Percentiles rank a stretch among this genome's conserved stretches.
Conservation (phyloP, 2,329 filamentous ascomycete species). For the Fusarium redolens region DNA sequence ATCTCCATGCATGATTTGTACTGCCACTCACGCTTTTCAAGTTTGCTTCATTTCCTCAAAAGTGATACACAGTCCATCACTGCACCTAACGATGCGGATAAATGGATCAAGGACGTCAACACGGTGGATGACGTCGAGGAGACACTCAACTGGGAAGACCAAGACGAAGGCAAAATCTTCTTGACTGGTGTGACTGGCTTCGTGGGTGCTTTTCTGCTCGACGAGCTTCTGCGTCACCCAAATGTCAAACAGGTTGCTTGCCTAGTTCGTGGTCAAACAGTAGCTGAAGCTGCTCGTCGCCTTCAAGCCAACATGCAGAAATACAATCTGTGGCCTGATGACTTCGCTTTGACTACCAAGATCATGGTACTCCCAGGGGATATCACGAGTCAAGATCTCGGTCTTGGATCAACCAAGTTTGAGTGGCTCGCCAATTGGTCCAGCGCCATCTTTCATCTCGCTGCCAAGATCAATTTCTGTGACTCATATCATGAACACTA, state of each 20-base stretch:
- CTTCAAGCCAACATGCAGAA: slow-evolving; percentile 3
- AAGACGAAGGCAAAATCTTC: not conserved
- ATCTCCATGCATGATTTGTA: slow-evolving; percentile 8
- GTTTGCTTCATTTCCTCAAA: not conserved
- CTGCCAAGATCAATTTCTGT: slow-evolving; percentile 6
- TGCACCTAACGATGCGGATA: not conserved
- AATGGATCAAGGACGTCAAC: not conserved
- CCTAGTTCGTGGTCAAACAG: not conserved
- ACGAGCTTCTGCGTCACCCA: not conserved
- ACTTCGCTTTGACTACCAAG: not conserved
- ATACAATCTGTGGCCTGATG: slow-evolving; percentile 1
- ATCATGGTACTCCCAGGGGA: not conserved
- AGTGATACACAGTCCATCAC: not conserved
- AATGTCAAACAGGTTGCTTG: not conserved
- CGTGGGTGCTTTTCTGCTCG: not conserved
- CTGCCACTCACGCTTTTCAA: not conserved
- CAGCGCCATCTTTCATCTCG: slow-evolving; percentile 1
- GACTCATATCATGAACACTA: slow-evolving; percentile 9
- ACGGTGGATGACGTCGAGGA: not conserved
- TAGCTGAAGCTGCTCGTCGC: not conserved
- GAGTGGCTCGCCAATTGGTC: slow-evolving; percentile 2
- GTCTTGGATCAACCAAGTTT: not conserved
- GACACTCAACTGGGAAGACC: not conserved
- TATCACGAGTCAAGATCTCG: not conserved
- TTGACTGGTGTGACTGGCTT: slow-evolving; percentile 7